A percentile compares a stretch with the other conserved stretches of the same genome.
Conservation (phyloP, 2,329 filamentous ascomycete genomes). For the Hypoxylon sp. region DNA sequence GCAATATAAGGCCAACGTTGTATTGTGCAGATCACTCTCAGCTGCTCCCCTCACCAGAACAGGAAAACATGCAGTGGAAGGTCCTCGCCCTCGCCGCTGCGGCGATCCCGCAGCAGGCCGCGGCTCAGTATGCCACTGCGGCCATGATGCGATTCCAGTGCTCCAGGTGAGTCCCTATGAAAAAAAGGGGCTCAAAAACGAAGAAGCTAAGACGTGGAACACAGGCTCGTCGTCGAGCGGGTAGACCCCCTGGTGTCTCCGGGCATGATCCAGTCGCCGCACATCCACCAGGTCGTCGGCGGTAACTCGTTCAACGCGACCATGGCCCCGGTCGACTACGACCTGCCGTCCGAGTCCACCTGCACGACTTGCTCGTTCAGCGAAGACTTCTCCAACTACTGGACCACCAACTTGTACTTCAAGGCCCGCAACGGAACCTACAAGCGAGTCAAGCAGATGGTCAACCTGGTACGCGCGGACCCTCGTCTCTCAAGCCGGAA, state of each 20-base stretch:
- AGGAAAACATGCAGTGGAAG: constrained; percentile 34
- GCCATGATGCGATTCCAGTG: constrained; percentile 40
- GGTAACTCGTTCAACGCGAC: constrained; percentile 39
- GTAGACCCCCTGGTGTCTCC: constrained; percentile 39
- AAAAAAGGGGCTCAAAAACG: background rate
- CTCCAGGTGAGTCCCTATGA: constrained; percentile 16
- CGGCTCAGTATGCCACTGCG: constrained; percentile 33
- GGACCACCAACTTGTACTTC: constrained; percentile 41
- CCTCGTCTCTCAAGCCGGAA: background rate
- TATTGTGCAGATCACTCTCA: constrained; percentile 26
- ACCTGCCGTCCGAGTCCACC: constrained; percentile 34
- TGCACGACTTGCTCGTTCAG: constrained; percentile 40
- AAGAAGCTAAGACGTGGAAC: constrained; percentile 8
- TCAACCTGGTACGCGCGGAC: constrained; percentile 31
- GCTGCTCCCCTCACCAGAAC: constrained; percentile 5
- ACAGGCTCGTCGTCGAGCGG: constrained; percentile 41
- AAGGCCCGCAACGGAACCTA: constrained; percentile 39
- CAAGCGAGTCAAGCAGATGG: constrained; percentile 39
- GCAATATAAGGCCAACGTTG: constrained; percentile 18
- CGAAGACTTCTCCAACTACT: constrained; percentile 42
- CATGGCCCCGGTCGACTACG: constrained; percentile 31
- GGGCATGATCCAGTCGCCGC: constrained; percentile 36
- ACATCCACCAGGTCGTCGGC: constrained; percentile 39
- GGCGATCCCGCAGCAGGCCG: constrained; percentile 30
- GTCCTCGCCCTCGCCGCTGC: constrained; percentile 28